Base-by-base conservation (phyloP, 2,329 filamentous ascomycete genomes). In the Dactylonectria macrodidyma region DNA sequence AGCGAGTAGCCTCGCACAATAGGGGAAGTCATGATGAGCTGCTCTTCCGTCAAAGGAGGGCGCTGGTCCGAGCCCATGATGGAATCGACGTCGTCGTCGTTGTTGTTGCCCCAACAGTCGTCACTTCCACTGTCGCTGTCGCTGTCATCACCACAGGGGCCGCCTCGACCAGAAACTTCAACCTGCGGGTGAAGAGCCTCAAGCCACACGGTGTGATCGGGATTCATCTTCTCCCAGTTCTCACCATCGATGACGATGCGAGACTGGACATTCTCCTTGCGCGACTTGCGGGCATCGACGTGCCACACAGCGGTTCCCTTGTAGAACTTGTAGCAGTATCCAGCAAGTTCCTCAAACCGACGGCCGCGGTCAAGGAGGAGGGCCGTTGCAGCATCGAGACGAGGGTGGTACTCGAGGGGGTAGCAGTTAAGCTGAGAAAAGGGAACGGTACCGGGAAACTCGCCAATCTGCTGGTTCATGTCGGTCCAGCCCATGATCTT, bases 281-380 rank as follows among this genome's bases (percentile, higher is more conserved):
- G 72, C 1, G 73, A 68, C 67, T 71, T 76, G 10, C 62, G 47
- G 2, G 70, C 10, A 3, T 71, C 71, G 5, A 72, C 69, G 54
- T 80, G 71, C 59, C 73, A 70, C 62, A 82, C 76, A 5, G 81
- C 83, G 26, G 76, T 77, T 19, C 83, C 81, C 8, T 75, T 79
- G 71, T 86, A 87, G 36, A 81, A 75, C 75, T 85, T 86, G 77
- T 85, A 87, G 66, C 85, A 81, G 66, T 83, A 83, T 2, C 84
- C 85, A 1, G 82, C 81, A 1, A 86, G 80, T 9, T 74, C 72
- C 75, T 86, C 83, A 47, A 87, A 87, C 16, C 79, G 73, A 54
- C 80, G 77, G 1, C 86, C 86, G 4, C 85, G 81, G 54, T 79
- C 78, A 2, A 80, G 70, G 11, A 87, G 78, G 9, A 74, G 48